These are phyloP conservation scores for Leucocoprinus leucothites DNA, from an alignment of 768 basidiomycete genomes.

Conservation along the genomic window DNA sequence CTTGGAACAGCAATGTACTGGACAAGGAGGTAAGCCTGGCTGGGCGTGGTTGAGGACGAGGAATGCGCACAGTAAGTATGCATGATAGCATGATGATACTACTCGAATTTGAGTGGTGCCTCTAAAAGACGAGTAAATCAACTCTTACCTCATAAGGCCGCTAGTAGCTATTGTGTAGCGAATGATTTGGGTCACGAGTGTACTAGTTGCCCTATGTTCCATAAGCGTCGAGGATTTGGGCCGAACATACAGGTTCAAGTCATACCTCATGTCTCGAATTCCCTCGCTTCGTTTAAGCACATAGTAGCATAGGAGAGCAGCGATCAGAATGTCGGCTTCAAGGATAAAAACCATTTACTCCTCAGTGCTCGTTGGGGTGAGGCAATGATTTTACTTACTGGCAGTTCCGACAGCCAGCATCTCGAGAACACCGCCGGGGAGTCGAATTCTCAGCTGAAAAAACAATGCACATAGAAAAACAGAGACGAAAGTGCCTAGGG, in stretches of 20 bases:
- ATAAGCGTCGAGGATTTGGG: not conserved
- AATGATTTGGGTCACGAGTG: conserved; percentile 11
- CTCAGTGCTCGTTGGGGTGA: not conserved
- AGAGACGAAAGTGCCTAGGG: conserved; percentile 8
- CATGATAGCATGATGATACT: conserved; percentile 14
- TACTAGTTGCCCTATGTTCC: conserved; percentile 6
- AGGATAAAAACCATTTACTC: no score
- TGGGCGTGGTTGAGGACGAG: no score
- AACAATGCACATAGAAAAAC: not conserved
- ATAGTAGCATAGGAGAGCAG: conserved; percentile 14
- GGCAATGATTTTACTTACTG: not conserved
- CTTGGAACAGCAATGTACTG: not conserved
- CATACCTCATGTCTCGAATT: conserved; percentile 1
- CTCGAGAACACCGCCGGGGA: not conserved
- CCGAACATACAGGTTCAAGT: not conserved
- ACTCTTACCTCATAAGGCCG: conserved; percentile 13
- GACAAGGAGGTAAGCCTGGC: no score
- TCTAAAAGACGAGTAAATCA: not conserved
- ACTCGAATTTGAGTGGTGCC: no score
- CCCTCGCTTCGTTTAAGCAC: conserved; percentile 5
- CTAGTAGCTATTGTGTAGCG: conserved; percentile 15
- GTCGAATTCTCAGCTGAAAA: not conserved
- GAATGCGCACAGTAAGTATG: conserved; percentile 10
- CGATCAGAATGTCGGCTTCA: conserved; percentile 16
- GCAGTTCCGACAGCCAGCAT: not conserved